Base-by-base conservation (phyloP, 805 yeast genomes). In the Metschnikowia anglica region DNA sequence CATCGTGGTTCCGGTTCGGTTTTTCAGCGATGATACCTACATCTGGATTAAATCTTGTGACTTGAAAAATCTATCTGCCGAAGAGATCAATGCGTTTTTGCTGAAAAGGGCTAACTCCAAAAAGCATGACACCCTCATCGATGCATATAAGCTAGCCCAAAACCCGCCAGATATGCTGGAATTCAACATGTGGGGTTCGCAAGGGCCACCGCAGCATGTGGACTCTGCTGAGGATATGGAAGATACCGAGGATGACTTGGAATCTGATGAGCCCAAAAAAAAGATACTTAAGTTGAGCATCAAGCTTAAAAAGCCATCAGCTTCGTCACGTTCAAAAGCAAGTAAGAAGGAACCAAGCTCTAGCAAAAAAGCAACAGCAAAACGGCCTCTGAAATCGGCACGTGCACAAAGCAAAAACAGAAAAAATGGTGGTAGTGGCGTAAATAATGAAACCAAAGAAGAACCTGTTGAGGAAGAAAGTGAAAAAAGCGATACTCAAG, bases 21-120 rank as follows among this genome's bases (percentile, higher is more conserved):
- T 85, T 59, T 80, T 83, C 58, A 77, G 78, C 53, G 91, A 85
- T 58, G 85, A 81, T 56, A 81, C 83, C 12, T 83, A 80, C 55
- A 79, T 79, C 53, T 84, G 90, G 90, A 79, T 80, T 29, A 66
- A 73, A 20, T 53, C 61, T 4, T 58, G 64, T 24, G 89, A 83
- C 47, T 55, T 85, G 27, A 73, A 76, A 48, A 54, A 61, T 2
- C 65, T 85, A 40, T 50, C 66, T 2, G 49, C 47, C 2, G 77
- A 70, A 2, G 65, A 58, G 5, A 79, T 82, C 34, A 62, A 66
- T 28, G 56, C 54, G 13, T 72, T 65, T 49, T 58, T 77, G 42
- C 43, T 43, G 21, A 51, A 45, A 28, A 56, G 53, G 17, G 50
- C 48, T 24, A 61, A 61, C 35, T 65, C 66, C 48, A 64, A 72